phyloP scores from a whole-genome alignment of 768 basidiomycete species.

The Coprinopsis marcescibilis region DNA sequence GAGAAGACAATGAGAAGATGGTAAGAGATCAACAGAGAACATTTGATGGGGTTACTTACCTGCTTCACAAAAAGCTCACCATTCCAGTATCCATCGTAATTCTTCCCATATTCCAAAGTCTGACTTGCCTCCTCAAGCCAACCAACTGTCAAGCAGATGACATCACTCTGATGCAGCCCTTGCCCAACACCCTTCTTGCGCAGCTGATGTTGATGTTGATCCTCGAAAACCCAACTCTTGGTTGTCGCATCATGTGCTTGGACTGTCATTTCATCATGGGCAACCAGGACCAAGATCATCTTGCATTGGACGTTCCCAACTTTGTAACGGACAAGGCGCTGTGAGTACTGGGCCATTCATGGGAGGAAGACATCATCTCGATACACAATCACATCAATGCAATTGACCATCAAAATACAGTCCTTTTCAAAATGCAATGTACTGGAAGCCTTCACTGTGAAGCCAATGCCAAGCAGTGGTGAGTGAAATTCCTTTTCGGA shows the following conservation, averaged over 20 bases:
- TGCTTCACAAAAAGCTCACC: slow-evolving; percentile 20
- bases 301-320: no score
- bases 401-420: no score
- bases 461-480: slow-evolving; percentile 27
- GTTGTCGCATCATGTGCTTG: not conserved
- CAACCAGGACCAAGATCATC: not conserved
- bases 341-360: no score
- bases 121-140: slow-evolving; percentile 26
- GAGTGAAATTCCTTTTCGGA: slow-evolving; percentile 24
- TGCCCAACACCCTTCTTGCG: not conserved
- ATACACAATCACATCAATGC: no score
- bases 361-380: no score
- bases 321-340: no score
- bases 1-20: not conserved
- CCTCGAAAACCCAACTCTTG: not conserved
- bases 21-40: slow-evolving; percentile 7
- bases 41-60: slow-evolving; percentile 12
- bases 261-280: not conserved
- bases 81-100: slow-evolving; percentile 30
- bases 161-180: slow-evolving; percentile 20
- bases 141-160: slow-evolving; percentile 30
- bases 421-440: not conserved
- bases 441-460: slow-evolving; percentile 19
- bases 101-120: slow-evolving; percentile 36
- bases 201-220: not conserved